Conservation (phyloP, 495 filamentous ascomycete genomes). For the Penicillium macrosclerotiorum region DNA sequence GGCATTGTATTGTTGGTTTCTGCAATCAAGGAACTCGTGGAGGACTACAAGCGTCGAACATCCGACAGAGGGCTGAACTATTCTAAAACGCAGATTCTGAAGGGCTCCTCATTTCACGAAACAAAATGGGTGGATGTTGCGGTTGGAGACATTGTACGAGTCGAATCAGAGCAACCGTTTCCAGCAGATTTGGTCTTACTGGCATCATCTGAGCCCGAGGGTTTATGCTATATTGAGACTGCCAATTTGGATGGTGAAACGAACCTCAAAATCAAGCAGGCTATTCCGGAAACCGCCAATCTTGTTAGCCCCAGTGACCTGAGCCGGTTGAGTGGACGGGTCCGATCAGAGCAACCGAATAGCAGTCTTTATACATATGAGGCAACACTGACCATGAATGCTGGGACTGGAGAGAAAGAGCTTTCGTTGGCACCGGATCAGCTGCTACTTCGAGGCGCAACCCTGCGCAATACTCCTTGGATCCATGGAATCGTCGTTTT, state of each 20-base stretch:
- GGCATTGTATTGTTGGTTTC: slow-evolving; percentile 88
- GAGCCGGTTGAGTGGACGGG: slow-evolving; percentile 77
- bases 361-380: slow-evolving; percentile 99
- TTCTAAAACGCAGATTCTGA: slow-evolving; percentile 79
- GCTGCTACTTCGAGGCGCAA: slow-evolving; percentile 88
- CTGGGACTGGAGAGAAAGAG: slow-evolving; percentile 95
- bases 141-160: slow-evolving; percentile 91
- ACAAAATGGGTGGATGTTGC: slow-evolving; percentile 90
- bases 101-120: slow-evolving; percentile 81
- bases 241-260: slow-evolving; percentile 98
- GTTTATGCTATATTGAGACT: slow-evolving; percentile 98
- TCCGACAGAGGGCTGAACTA: slow-evolving; percentile 87
- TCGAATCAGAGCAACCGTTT: slow-evolving; percentile 95
- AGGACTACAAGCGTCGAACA: slow-evolving; percentile 86
- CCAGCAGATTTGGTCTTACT: slow-evolving; percentile 91
- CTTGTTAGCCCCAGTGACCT: slow-evolving; percentile 85
- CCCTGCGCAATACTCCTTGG: slow-evolving; percentile 96
- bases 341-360: slow-evolving; percentile 96
- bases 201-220: slow-evolving; percentile 95
- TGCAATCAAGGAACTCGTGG: slow-evolving; percentile 89
- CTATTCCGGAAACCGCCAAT: slow-evolving; percentile 86
- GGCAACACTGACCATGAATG: slow-evolving; percentile 88
- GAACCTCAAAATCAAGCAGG: slow-evolving; percentile 99
- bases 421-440: slow-evolving; percentile 78
- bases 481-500: slow-evolving; percentile 96